Conservation (phyloP, 2,329 filamentous ascomycete genomes). For the Thelonectria discophora region DNA sequence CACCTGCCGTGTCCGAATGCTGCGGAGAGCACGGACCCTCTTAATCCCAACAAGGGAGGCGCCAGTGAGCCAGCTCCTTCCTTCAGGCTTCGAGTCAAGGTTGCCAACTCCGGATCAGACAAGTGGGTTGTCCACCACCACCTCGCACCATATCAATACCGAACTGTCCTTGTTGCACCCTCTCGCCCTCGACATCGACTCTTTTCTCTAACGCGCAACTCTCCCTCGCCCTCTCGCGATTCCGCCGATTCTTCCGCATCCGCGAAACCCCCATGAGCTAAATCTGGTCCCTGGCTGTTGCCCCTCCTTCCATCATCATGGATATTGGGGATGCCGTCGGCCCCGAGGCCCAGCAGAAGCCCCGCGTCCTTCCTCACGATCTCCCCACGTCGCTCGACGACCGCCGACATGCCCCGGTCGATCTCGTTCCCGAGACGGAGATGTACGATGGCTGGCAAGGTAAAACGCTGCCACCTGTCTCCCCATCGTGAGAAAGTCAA, state of each 20-base stretch:
- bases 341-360: slow-evolving; percentile 53
- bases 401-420: slow-evolving; percentile 72
- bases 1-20: slow-evolving; percentile 6
- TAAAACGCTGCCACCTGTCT: slow-evolving; percentile 34
- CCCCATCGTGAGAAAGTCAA: slow-evolving; percentile 26
- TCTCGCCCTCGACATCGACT: slow-evolving; percentile 6
- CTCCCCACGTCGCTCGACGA: slow-evolving; percentile 93
- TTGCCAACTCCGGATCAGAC: slow-evolving; percentile 30
- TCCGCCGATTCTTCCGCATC: slow-evolving; percentile 16
- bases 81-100: slow-evolving; percentile 6
- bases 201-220: not conserved
- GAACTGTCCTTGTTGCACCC: slow-evolving; percentile 18
- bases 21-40: slow-evolving; percentile 24
- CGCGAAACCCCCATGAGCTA: slow-evolving; percentile 46
- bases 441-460: slow-evolving; percentile 99
- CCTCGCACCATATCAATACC: slow-evolving; percentile 37
- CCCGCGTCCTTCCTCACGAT: slow-evolving; percentile 76
- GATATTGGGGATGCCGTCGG: slow-evolving; percentile 63
- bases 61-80: slow-evolving; percentile 11
- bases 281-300: slow-evolving; percentile 45
- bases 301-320: slow-evolving; percentile 65
- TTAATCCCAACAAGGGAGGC: slow-evolving; percentile 20
- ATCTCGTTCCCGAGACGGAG: slow-evolving; percentile 82
- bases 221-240: slow-evolving; percentile 6
- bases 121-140: slow-evolving; percentile 38